Base-by-base conservation (phyloP, 495 filamentous ascomycete species). In the Xylaria longipes region DNA sequence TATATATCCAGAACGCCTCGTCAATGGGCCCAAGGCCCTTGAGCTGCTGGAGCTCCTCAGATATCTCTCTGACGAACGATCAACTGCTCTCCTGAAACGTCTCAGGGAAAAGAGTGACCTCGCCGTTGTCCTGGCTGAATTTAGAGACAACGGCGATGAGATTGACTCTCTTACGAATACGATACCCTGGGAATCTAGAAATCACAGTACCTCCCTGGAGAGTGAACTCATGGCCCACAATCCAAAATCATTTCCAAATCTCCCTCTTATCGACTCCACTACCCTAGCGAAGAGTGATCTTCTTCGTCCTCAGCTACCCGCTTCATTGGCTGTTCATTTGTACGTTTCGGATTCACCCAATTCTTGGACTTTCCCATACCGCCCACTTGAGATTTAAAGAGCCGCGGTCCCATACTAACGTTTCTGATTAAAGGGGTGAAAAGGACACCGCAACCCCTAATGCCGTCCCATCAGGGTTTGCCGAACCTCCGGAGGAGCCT, bases 191-290 rank as follows among this genome's bases (percentile, higher is more conserved):
- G 41, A 31, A 35, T 29, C 43, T 17, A 22, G 43, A 41, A n/a
- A 29, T 2, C 45, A 54, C 14, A 54, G 37, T 46, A 63, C 4
- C 31, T 43, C 48, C 9, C 58, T 71, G 17, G 68, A 74, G 61
- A 46, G 58, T 17, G 72, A 74, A 43, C 72, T 74, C 27, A 71
- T 57, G 29, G 33, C 37, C 31, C 61, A 61, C 3, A 45, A 74
- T 22, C 37, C 63, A 14, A 50, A 35, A 46, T 57, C 33, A 0
- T 74, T 71, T 37, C 72, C 72, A 12, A 31, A 22, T 15, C 35
- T 71, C 5, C 39, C 20, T 22, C 68, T 64, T 14, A 61, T 71
- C 17, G 39, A 50, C 11, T 48, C 65, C 14, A 22, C 0, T 20
- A 25, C 27, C 22, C 33, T 71, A 6, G 46, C 31, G 12, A 54